Evolutionary conservation across 192 early-diverging fungal genomes (phyloP), one percentile per base, ranked within the genome.

Genomic region (Ambispora gerdemannii): DNA sequence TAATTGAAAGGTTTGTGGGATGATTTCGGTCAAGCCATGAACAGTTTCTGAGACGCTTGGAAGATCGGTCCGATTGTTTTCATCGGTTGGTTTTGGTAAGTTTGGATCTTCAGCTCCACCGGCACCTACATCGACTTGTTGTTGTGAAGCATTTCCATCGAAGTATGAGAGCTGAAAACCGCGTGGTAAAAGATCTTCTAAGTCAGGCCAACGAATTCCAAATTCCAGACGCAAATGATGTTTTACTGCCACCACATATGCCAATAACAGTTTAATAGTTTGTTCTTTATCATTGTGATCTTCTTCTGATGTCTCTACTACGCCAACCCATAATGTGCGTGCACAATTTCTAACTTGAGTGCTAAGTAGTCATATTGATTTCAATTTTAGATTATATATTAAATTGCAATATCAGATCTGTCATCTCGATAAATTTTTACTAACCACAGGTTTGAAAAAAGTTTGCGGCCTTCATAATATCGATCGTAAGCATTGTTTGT

Each of bases 391-490:
- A n/a, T n/a, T n/a, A n/a, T n/a, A n/a, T n/a, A n/a, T n/a, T 15
- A 58, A 28, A 24, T 58, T 58, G 6, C 25, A 2, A 30, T 58
- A 25, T 30, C 8, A 30, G 13, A 8, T 11, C n/a, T 19, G n/a
- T 1, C 3, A 17, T 59, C 22, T 0, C 51, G 22, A 10, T 10
- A 43, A 43, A 43, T 10, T 43, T 43, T 43, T 43, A 43, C 15
- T 15, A 63, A 70, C 47, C 69, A 75, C 55, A 91, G 70, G 6
- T 74, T 76, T 22, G 77, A 80, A 89, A 90, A 95, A 19, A 87
- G 71, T 53, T 87, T 83, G 55, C 93, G 83, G 20, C 91, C 93
- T 77, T 93, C 93, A 81, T 85, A 91, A 78, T 87, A 92, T 20
- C 90, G 74, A 17, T 81, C 85, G 71, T 89, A 87, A 17, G 89